Base-by-base conservation (phyloP, 2,329 filamentous ascomycete species). In the Paradendryphiella salina region DNA sequence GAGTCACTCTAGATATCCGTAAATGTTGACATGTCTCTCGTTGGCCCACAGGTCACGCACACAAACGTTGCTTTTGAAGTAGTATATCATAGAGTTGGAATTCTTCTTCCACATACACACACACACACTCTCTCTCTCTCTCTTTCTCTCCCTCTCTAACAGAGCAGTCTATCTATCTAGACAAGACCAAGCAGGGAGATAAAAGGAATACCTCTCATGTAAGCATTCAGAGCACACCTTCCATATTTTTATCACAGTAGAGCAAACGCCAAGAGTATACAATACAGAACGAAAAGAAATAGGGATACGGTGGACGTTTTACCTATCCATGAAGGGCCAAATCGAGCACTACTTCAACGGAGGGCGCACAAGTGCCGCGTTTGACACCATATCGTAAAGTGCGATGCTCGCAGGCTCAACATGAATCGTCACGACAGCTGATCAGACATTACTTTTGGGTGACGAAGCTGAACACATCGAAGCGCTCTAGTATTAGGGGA, bases 391-490 rank as follows among this genome's bases (percentile, higher is more conserved):
- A 32, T 29, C 18, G 18, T 13, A 14, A 21, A 21, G 23, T 32
- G 28, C n/a, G 33, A 23, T 20, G 23, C 21, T 33, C 18, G 29
- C n/a, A 7, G n/a, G 13, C 29, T 33, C 28, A 15, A 37, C 21
- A 18, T 28, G 11, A 11, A 21, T 28, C 6, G 5, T 32, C 33
- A n/a, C 11, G 23, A 26, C n/a, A 35, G 29, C 36, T 52, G 31
- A 48, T 23, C 39, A 49, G 8, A 44, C 40, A 40, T 52, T 47
- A 55, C 36, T 41, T 46, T 44, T 35, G 35, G 35, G 34, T 31
- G 49, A n/a, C 23, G 31, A 14, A 20, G n/a, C 36, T 34, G 31
- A 13, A 41, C 18, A 34, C 14, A 21, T 43, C 21, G 32, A 45
- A 33, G 33, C 14, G 46, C 29, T 46, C 37, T 26, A 26, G 42